These are phyloP conservation scores for Syncephalastrum sp. DNA, from an alignment of 371 early-diverging fungal species.

Conservation along the genomic window DNA sequence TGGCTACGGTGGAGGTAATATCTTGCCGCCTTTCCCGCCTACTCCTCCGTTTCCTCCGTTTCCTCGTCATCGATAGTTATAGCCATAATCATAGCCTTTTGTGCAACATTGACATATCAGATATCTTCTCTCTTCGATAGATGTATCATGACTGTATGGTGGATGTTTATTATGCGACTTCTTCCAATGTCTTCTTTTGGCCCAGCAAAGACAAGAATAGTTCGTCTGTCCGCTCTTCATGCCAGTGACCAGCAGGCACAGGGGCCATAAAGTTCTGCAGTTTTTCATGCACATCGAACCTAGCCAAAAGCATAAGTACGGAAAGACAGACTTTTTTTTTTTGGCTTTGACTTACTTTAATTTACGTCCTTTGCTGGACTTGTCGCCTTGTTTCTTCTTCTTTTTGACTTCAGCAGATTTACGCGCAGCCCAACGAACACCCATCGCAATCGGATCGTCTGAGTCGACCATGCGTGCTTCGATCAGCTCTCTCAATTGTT, in stretches of 20 bases:
- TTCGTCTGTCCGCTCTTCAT: slow-evolving; percentile 88
- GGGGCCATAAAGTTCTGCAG: slow-evolving; percentile 95
- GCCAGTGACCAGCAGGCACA: slow-evolving; percentile 84
- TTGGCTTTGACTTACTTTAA: slow-evolving; percentile 48
- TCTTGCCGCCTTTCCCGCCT: too few relatives aligned
- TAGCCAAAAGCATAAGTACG: slow-evolving; percentile 10
- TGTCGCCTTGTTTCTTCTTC: slow-evolving; percentile 62
- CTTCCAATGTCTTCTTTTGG: slow-evolving; percentile 35
- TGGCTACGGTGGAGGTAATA: too few relatives aligned
- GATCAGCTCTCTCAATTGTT: slow-evolving; percentile 88
- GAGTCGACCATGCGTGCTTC: slow-evolving; percentile 89
- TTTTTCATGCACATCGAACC: slow-evolving; percentile 93
- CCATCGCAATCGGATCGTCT: slow-evolving; percentile 77
- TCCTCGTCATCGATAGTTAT: too few relatives aligned
- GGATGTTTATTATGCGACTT: slow-evolving; percentile 3
- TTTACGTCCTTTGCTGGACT: slow-evolving; percentile 91
- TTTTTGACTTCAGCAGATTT: slow-evolving; percentile 71
- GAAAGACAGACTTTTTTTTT: neutral
- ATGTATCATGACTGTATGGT: too few relatives aligned
- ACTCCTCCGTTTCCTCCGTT: too few relatives aligned
- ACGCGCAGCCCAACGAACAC: slow-evolving; percentile 82
- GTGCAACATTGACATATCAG: too few relatives aligned
- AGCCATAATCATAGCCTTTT: too few relatives aligned
- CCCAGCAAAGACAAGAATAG: slow-evolving; percentile 86
- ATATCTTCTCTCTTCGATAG: too few relatives aligned